Evolutionary conservation across 805 yeast genomes (phyloP).

Genomic region (Blastobotrys peoriensis): DNA sequence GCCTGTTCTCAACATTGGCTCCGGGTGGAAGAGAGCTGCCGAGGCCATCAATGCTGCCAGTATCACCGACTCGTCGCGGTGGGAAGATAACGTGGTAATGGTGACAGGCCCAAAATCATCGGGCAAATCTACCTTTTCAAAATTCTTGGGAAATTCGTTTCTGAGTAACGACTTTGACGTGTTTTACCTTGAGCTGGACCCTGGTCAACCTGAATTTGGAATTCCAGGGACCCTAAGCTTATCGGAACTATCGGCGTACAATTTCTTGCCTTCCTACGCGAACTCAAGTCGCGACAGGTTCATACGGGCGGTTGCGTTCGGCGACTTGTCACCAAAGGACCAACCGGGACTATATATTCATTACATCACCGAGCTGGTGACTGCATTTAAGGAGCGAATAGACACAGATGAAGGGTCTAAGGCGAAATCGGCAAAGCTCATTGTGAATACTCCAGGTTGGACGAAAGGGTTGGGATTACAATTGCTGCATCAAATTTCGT

Average conservation of each 20-base stretch:
- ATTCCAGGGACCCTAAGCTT: slow-evolving; percentile 66
- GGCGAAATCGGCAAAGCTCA: slow-evolving; percentile 36
- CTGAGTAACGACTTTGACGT: slow-evolving; percentile 32
- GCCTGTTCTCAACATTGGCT: slow-evolving; percentile 4
- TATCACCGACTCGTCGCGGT: not conserved
- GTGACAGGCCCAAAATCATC: slow-evolving; percentile 65
- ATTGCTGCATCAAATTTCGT: slow-evolving; percentile 43
- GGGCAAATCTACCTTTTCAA: slow-evolving; percentile 73
- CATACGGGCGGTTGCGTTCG: slow-evolving; percentile 40
- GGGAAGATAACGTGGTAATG: slow-evolving; percentile 25
- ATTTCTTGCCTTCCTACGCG: slow-evolving; percentile 37
- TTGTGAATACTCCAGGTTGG: slow-evolving; percentile 89
- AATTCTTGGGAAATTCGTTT: slow-evolving; percentile 46
- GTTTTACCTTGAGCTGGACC: slow-evolving; percentile 69
- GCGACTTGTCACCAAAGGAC: slow-evolving; percentile 63
- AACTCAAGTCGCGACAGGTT: slow-evolving; percentile 24
- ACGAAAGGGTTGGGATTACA: slow-evolving; percentile 79
- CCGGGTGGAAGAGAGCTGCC: not conserved
- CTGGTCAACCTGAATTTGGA: slow-evolving; percentile 81
- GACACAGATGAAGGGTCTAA: too few relatives aligned
- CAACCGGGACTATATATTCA: slow-evolving; percentile 52
- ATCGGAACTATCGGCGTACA: slow-evolving; percentile 29
- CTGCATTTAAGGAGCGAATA: slow-evolving; percentile 22
- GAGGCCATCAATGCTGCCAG: not conserved
- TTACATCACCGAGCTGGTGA: slow-evolving; percentile 38